phyloP scores from a whole-genome alignment of 23 red algal species.

The Chondrus crispus region DNA sequence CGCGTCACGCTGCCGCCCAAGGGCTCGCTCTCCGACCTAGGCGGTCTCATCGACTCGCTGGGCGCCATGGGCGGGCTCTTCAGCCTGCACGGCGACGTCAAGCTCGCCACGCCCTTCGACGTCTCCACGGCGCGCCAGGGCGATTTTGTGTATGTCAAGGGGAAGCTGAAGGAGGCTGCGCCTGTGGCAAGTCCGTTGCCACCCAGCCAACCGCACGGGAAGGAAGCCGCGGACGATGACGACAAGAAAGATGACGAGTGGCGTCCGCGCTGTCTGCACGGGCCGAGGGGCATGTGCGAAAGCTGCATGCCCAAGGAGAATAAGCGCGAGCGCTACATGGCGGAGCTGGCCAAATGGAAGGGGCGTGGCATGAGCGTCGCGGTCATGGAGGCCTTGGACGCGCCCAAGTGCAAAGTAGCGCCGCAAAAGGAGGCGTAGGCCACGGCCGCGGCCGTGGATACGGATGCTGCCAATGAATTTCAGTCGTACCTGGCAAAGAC shows the following conservation, averaged over 20 bases:
- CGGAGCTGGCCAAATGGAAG: conserved; percentile 61
- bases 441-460: conserved; percentile 57
- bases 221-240: not conserved
- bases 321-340: conserved; percentile 49
- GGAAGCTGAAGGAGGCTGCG: too few species aligned
- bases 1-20: conserved; percentile 32
- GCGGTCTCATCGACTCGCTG: conserved; percentile 18
- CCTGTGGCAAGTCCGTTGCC: not conserved
- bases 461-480: conserved; percentile 66
- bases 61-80: conserved; percentile 34
- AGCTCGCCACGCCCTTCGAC: conserved; percentile 37
- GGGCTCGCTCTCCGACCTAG: conserved; percentile 7
- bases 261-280: conserved; percentile 75
- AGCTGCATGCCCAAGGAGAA: conserved; percentile 85
- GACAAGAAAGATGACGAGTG: too few species aligned
- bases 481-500: conserved; percentile 72
- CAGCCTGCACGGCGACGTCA: conserved; percentile 28
- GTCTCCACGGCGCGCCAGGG: conserved; percentile 30
- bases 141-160: conserved; percentile 68
- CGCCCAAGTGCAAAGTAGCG: conserved; percentile 73
- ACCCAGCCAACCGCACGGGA: not conserved
- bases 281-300: conserved; percentile 86
- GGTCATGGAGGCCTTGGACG: conserved; percentile 85
- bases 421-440: conserved; percentile 51
- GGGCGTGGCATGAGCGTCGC: conserved; percentile 75